These are phyloP conservation scores for Phytophthora hybrid DNA, from an alignment of 352 stramenopile species.

Conservation along the genomic window DNA sequence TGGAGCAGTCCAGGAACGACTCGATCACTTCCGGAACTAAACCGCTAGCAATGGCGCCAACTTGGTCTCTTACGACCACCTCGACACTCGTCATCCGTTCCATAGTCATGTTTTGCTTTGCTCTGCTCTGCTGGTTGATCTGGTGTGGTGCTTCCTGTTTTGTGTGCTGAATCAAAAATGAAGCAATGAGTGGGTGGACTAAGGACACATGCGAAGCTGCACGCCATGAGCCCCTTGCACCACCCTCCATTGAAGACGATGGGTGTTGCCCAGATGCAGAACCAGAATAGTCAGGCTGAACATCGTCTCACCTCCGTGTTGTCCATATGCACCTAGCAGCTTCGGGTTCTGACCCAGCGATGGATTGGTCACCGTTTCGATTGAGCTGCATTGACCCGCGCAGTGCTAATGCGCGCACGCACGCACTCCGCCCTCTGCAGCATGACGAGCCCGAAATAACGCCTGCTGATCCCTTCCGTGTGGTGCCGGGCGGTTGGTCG, in stretches of 20 bases:
- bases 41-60: constrained; percentile 38
- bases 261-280: constrained; percentile 31
- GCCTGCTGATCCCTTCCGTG: constrained; percentile 4
- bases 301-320: constrained; percentile 20
- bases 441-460: constrained; percentile 1
- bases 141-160: constrained; percentile 16
- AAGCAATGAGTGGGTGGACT: constrained; percentile 1
- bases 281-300: constrained; percentile 30
- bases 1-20: constrained; percentile 62
- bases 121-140: constrained; percentile 12
- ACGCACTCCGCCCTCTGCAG: constrained; percentile 3
- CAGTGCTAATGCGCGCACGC: constrained; percentile 6
- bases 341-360: constrained; percentile 3
- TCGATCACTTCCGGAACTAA: constrained; percentile 56
- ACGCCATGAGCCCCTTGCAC: not conserved
- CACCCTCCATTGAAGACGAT: constrained; percentile 21
- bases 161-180: constrained; percentile 28
- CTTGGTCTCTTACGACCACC: constrained; percentile 45
- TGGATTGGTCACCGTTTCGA: constrained; percentile 19
- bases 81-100: constrained; percentile 53
- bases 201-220: constrained; percentile 26
- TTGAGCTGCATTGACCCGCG: constrained; percentile 1
- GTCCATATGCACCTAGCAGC: constrained; percentile 3
- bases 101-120: constrained; percentile 23
- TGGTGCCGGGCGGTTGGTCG: not conserved